phyloP scores from a whole-genome alignment of 2,329 filamentous ascomycete genomes.

The Colletotrichum siamense region DNA sequence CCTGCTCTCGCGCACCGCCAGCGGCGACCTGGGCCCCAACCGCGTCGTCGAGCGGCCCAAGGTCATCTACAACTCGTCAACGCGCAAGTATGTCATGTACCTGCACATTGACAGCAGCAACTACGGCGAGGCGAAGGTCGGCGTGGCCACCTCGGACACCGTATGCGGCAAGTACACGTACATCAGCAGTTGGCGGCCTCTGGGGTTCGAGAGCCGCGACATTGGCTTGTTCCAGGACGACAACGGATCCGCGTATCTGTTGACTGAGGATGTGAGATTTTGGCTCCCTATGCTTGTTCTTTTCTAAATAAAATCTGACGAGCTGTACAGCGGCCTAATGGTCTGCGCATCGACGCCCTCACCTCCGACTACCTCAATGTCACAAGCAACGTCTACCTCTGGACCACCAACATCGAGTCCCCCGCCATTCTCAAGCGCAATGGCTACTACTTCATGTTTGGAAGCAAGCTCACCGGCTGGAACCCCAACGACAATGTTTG shows the following conservation, averaged over 20 bases:
- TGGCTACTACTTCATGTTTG: conserved; percentile 70
- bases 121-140: conserved; percentile 69
- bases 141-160: conserved; percentile 63
- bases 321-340: conserved; percentile 4
- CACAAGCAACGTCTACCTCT: conserved; percentile 54
- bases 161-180: conserved; percentile 65
- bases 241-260: conserved; percentile 63
- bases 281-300: background rate
- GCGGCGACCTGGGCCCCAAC: conserved; percentile 63
- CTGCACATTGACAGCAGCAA: conserved; percentile 69
- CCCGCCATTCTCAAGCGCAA: conserved; percentile 68
- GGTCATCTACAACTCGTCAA: conserved; percentile 69
- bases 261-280: conserved; percentile 57
- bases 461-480: conserved; percentile 62
- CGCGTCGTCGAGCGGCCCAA: conserved; percentile 73
- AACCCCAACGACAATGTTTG: conserved; percentile 66
- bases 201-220: conserved; percentile 48
- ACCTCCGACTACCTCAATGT: conserved; percentile 63
- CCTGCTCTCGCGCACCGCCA: conserved; percentile 56
- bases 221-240: conserved; percentile 68
- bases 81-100: conserved; percentile 69
- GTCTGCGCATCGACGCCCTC: conserved; percentile 57
- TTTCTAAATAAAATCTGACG: background rate
- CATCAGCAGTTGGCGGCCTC: conserved; percentile 37
- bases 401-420: conserved; percentile 61